Base-by-base conservation (phyloP, 257 asterid species). In the Fraxinus pennsylvanica region DNA sequence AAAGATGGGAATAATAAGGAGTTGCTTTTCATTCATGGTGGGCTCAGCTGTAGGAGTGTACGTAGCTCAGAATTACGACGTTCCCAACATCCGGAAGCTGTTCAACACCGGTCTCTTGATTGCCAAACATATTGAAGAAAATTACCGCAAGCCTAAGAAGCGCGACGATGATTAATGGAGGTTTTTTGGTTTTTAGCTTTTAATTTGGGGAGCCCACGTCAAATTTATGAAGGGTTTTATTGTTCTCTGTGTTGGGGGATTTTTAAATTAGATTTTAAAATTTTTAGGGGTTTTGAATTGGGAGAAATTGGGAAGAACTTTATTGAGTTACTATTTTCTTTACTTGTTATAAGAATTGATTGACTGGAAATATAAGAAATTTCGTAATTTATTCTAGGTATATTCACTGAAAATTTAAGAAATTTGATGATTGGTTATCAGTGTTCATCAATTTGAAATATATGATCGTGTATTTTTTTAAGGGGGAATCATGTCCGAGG, bases 1-100 rank as follows among this genome's bases (percentile, higher is more conserved):
- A 14, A 47, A 30, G 9, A 88, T 86, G 93, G 94, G 90, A 35
- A 72, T 89, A 5, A 73, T 91, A 52, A 85, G 69, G 80, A 87
- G 86, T 86, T 50, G 84, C 65, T 88, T 93, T 81, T 78, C 88
- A 9, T 91, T 91, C 83, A 75, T 82, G 81, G n/a, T 80, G 41
- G 97, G 96, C 59, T 87, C 96, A 50, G 86, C 79, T 32, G 81
- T 85, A 65, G 97, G 97, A 39, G 81, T 93, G 27, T 93, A 91
- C 81, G 72, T 85, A n/a, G 97, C 97, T 71, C 97, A 93, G 91
- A 91, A 91, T 76, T 93, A 93, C 86, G 87, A 83, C 86, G 96
- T 91, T 2, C 97, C 97, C 27, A 87, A 92, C 35, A 75, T 93
- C 27, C 83, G 65, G 68, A 91, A 91, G 84, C 94, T 93, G 17